Base-by-base conservation (phyloP, 768 basidiomycete species). In the Boletellus emodensis region DNA sequence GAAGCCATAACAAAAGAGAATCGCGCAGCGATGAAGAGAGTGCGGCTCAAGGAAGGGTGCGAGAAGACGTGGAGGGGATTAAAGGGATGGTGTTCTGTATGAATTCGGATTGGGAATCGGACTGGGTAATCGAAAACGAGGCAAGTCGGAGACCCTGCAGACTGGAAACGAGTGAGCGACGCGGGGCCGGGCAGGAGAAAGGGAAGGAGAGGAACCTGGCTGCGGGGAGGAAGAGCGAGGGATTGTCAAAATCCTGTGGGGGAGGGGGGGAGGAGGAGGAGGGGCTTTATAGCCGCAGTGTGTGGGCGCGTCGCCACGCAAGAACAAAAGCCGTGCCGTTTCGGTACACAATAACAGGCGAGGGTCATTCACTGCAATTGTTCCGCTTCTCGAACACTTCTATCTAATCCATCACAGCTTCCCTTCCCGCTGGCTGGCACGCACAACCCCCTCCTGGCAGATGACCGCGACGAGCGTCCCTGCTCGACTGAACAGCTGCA, bases 361-460 rank as follows among this genome's bases (percentile, higher is more conserved):
- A 38, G 44, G 44, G 37, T 57, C 52, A 41, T 58, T 40, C 57
- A 56, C 62, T 65, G 56, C 64, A 34, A 38, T 53, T 42, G 52
- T 56, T 56, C 60, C 44, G 49, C 55, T 49, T 45, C 49, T 55
- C 49, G 53, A 47, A 47, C 18, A 14, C 3, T 49, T 37, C 41
- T 43, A 54, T 55, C 48, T 39, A 51, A 51, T 40, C 43, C 48
- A 20, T 49, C 43, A 64, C 48, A 61, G 47, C 53, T 59, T 64
- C 47, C 58, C 57, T 40, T 71, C 75, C 53, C 76, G 74, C 55
- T 75, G 69, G 56, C 78, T 71, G 28, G 81, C 82, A 37, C 87
- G 78, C 37, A 88, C 73, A 8, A 89, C 84, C 6, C 89, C 90
- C 71, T 91, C 90, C 63, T 92, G 90, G 22, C 85, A 81, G 26